Percentiles rank a stretch among this genome's conserved stretches.
These are phyloP conservation scores for Polyplosphaeria fusca DNA, from an alignment of 495 filamentous ascomycete species.

Conservation along the genomic window DNA sequence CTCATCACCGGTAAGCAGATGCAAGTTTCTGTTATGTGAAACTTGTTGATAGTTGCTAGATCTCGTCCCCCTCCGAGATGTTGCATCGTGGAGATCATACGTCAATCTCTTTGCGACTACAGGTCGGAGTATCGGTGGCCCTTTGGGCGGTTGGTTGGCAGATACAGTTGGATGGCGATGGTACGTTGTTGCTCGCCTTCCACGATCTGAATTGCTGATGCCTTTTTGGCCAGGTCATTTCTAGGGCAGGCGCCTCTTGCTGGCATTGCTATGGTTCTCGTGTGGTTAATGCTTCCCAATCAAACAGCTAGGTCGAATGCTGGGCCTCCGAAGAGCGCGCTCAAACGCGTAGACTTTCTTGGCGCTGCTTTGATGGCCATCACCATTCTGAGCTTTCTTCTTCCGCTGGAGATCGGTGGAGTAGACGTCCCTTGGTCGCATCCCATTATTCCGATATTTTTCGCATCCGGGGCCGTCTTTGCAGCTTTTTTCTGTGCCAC, in stretches of 20 bases:
- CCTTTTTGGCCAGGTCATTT: constrained; percentile 64
- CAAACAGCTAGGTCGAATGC: not conserved
- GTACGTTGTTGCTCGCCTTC: constrained; percentile 22
- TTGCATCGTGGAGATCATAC: constrained; percentile 64
- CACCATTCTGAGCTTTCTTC: constrained; percentile 49
- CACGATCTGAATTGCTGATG: not conserved
- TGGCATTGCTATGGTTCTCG: constrained; percentile 51
- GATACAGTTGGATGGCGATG: constrained; percentile 68
- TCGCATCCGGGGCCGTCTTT: constrained; percentile 24
- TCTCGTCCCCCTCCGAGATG: constrained; percentile 62
- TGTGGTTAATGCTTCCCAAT: constrained; percentile 46
- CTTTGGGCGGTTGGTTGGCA: constrained; percentile 61
- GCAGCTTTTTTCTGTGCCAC: constrained; percentile 48
- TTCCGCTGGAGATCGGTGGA: constrained; percentile 60
- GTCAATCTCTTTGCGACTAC: constrained; percentile 62
- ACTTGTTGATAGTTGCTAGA: constrained; percentile 39
- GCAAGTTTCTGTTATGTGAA: not conserved
- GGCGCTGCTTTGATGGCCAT: constrained; percentile 52
- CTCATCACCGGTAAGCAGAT: constrained; percentile 20
- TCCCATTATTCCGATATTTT: constrained; percentile 43
- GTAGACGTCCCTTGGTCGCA: constrained; percentile 55
- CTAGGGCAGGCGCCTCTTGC: constrained; percentile 57
- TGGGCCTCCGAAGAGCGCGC: constrained; percentile 4
- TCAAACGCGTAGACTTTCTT: constrained; percentile 56
- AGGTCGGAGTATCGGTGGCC: constrained; percentile 63